These are phyloP conservation scores for Tricholoma terreum DNA, from an alignment of 768 basidiomycete genomes.

Conservation along the genomic window DNA sequence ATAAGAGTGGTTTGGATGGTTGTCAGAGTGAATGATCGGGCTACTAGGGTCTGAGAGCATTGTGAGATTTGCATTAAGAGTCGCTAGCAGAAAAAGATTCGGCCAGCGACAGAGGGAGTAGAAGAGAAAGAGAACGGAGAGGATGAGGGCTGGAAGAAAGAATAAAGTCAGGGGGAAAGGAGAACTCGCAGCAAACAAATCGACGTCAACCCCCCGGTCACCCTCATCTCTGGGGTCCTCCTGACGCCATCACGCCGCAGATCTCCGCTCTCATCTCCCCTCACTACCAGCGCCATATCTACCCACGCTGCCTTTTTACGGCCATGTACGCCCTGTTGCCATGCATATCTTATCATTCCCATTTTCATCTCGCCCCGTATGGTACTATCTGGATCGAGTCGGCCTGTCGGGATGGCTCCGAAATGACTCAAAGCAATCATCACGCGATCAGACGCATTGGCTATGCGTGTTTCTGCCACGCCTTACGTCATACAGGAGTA, in stretches of 20 bases:
- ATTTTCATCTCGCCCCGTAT: too few species aligned
- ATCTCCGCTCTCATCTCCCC: slow-evolving; percentile 23
- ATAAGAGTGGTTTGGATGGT: slow-evolving; percentile 38
- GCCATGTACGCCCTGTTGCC: not conserved
- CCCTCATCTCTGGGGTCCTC: slow-evolving; percentile 20
- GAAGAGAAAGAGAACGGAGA: not conserved
- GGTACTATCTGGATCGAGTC: too few species aligned
- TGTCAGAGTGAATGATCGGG: slow-evolving; percentile 12
- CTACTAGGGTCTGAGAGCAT: slow-evolving; percentile 9
- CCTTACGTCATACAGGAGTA: not conserved
- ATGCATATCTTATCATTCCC: too few species aligned
- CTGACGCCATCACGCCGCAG: slow-evolving; percentile 15
- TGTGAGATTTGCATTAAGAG: not conserved
- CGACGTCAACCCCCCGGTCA: slow-evolving; percentile 6
- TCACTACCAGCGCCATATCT: too few species aligned
- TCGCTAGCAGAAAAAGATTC: slow-evolving; percentile 10
- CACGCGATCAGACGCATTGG: too few species aligned
- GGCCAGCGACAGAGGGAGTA: slow-evolving; percentile 23
- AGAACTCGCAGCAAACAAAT: slow-evolving; percentile 1
- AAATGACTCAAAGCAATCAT: too few species aligned
- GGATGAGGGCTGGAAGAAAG: slow-evolving; percentile 25
- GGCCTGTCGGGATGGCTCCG: too few species aligned
- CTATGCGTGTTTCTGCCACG: too few species aligned
- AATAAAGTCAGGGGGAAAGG: slow-evolving; percentile 20
- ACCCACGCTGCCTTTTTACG: not conserved